Conservation (phyloP, 164 flowering plant genomes). For the Kalanchoe fedtschenkoi region DNA sequence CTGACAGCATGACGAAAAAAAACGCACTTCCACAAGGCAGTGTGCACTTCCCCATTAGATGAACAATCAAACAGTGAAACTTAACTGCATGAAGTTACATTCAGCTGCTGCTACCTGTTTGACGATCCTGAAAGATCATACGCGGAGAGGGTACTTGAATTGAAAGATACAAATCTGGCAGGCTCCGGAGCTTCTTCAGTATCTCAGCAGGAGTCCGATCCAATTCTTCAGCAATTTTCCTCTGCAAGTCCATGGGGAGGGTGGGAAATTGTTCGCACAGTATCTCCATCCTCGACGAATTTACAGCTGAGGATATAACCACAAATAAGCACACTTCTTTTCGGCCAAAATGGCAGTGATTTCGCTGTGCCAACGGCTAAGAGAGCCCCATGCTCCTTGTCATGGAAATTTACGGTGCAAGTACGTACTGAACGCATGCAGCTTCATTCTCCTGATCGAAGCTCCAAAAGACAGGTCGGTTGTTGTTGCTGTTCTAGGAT, state of each 20-base stretch:
- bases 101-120: no score
- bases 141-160: no score
- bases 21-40: no score
- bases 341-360: slow-evolving; percentile 83
- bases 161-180: no score
- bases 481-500: slow-evolving; percentile 62
- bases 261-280: slow-evolving; percentile 96
- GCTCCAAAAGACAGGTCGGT: slow-evolving; percentile 92
- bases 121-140: no score
- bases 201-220: slow-evolving; percentile 98
- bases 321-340: slow-evolving; percentile 39
- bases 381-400: slow-evolving; percentile 92
- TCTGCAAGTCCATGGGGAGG: slow-evolving; percentile 76
- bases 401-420: slow-evolving; percentile 96
- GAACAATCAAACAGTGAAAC: no score
- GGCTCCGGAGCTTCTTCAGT: slow-evolving; percentile 56
- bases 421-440: slow-evolving; percentile 81
- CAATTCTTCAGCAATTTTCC: slow-evolving; percentile 96
- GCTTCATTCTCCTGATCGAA: slow-evolving; percentile 99
- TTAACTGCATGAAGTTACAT: no score
- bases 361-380: slow-evolving; percentile 97
- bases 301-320: slow-evolving; percentile 88
- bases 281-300: slow-evolving; percentile 88
- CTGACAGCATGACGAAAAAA: no score
- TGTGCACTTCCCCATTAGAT: no score